Base-by-base conservation (phyloP, 106 monocot genomes). In the Acorus gramineus region DNA sequence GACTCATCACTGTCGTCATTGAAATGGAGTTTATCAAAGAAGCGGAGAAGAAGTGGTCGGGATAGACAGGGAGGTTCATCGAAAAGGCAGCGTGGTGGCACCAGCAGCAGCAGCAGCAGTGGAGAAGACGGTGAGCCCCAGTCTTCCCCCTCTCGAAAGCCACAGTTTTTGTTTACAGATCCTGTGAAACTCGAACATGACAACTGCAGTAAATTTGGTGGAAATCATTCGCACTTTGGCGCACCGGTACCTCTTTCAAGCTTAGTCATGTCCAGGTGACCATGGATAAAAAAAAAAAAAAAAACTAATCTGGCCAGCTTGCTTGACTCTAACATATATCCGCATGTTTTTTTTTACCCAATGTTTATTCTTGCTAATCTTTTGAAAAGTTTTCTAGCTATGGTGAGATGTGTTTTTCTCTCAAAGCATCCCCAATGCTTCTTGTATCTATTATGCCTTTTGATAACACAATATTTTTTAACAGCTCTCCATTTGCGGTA, bases 251-350 rank as follows among this genome's bases (percentile, higher is more conserved):
- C 66, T 11, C 42, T 80, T 47, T 74, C 80, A n/a, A 85, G 62
- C 74, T 47, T 85, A 71, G 77, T 85, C 12, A 73, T 79, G 73
- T 77, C 84, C 11, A 73, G 69, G 43, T 73, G 63, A 80, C 9
- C 28, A 28, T 28, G 28, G 28, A 28, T 28, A 28, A 28, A 28
- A 28, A 28, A 28, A 28, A 0, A 28, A 28, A 28, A 28, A 28
- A 0, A 28, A 28, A 28, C 28, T 28, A 28, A 28, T 28, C 28
- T 28, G 28, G 28, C 28, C 28, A 28, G 28, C 28, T 28, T 28
- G 28, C 28, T 28, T 28, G 28, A 1, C 4, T 59, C 44, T 59
- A n/a, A 6, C 11, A 59, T 42, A 4, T 44, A 59, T 59, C 42
- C 5, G 2, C 59, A 5, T 59, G 13, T 44, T 46, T 46, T 44